phyloP scores from a whole-genome alignment of 148 eudicot genomes.

The Simmondsia chinensis region DNA sequence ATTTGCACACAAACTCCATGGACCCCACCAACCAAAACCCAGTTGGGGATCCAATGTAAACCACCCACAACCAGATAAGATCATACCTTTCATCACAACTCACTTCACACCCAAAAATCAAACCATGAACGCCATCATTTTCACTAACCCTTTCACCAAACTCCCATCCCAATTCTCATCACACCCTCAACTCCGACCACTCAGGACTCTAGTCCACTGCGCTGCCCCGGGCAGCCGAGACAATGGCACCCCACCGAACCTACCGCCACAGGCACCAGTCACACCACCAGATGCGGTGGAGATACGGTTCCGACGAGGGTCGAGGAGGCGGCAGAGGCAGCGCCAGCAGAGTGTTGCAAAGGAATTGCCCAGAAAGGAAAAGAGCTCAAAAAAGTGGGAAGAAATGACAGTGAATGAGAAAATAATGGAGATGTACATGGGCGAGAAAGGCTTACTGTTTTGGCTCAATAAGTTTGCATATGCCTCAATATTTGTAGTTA shows the following conservation, averaged over 20 bases:
- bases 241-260: background rate
- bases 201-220: too few relatives aligned
- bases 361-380: background rate
- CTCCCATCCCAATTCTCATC: background rate
- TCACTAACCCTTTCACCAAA: constrained; percentile 3
- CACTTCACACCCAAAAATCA: background rate
- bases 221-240: too few relatives aligned
- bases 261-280: constrained; percentile 10
- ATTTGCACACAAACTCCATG: too few relatives aligned
- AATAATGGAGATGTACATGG: constrained; percentile 61
- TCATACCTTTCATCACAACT: too few relatives aligned
- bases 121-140: background rate
- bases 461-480: constrained; percentile 92
- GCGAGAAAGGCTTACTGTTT: constrained; percentile 61
- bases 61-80: too few relatives aligned
- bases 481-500: constrained; percentile 62
- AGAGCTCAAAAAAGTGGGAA: constrained; percentile 52
- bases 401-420: constrained; percentile 60
- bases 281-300: constrained; percentile 26
- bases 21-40: too few relatives aligned
- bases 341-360: background rate
- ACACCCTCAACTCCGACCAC: background rate
- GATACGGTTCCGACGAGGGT: constrained; percentile 47
- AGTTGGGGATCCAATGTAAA: too few relatives aligned
- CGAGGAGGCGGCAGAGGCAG: constrained; percentile 18